Evolutionary conservation across 352 stramenopile genomes (phyloP).

Genomic region (Globisporangium megalacanthum): DNA sequence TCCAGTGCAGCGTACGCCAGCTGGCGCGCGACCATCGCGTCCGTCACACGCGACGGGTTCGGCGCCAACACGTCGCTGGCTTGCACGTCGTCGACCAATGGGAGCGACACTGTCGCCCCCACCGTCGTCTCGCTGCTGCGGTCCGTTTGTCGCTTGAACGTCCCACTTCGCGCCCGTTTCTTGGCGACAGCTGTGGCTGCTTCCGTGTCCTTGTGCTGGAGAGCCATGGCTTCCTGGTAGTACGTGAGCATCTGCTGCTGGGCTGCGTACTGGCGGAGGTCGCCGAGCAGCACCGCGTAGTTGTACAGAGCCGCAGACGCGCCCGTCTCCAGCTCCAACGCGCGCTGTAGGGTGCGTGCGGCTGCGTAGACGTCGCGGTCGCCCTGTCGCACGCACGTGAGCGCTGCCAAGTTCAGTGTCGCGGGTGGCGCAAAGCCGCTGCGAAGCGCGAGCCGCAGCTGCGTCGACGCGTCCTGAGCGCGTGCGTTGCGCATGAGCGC

Average conservation of each 20-base stretch:
- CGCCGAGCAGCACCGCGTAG: conserved; percentile 56
- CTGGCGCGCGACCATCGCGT: conserved; percentile 20
- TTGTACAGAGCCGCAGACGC: conserved; percentile 56
- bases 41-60: conserved; percentile 10
- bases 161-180: conserved; percentile 9
- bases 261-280: conserved; percentile 32
- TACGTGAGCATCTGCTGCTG: conserved; percentile 65
- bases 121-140: background rate
- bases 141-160: background rate
- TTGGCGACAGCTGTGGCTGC: conserved; percentile 1
- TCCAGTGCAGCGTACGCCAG: conserved; percentile 37
- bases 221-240: conserved; percentile 11
- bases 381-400: conserved; percentile 24
- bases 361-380: conserved; percentile 43
- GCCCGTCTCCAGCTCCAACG: conserved; percentile 49
- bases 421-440: conserved; percentile 39
- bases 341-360: conserved; percentile 36
- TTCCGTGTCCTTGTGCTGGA: background rate
- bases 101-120: background rate
- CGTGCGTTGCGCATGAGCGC: conserved; percentile 26
- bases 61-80: conserved; percentile 18
- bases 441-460: conserved; percentile 41
- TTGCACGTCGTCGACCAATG: conserved; percentile 11
- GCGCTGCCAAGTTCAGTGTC: conserved; percentile 48
- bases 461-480: conserved; percentile 12